Evolutionary conservation across 345 rosid genomes (phyloP).

Genomic region (Hirschfeldia incana): DNA sequence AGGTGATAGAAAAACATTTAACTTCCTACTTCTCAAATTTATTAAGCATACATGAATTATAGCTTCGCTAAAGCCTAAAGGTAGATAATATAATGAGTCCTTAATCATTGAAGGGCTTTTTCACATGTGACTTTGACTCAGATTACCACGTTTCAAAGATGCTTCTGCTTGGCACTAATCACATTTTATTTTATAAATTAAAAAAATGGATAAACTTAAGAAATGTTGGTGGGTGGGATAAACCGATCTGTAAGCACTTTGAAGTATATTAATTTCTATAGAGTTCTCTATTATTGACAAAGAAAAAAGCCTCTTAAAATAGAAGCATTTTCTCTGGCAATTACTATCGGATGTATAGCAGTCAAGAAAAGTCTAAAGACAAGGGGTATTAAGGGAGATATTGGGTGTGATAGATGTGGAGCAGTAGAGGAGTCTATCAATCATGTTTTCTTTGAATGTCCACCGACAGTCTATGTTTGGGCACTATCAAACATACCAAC

Average conservation of each 20-base stretch:
- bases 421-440: too few species aligned
- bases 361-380: too few species aligned
- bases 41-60: background rate
- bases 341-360: too few species aligned
- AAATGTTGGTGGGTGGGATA: background rate
- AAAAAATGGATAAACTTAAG: background rate
- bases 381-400: too few species aligned
- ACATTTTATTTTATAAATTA: background rate
- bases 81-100: background rate
- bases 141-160: conserved; percentile 19
- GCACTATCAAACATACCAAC: too few species aligned
- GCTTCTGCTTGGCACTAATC: conserved; percentile 1
- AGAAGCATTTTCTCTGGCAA: too few species aligned
- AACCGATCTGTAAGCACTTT: background rate
- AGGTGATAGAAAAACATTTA: background rate
- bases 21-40: background rate
- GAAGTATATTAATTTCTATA: background rate
- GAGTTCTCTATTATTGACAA: background rate
- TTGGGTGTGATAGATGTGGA: too few species aligned
- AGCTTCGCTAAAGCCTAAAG: background rate
- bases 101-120: background rate
- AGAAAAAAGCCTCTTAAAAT: background rate
- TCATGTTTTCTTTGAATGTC: too few species aligned
- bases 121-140: conserved; percentile 14
- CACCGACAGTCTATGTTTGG: too few species aligned